Evolutionary conservation across 1,139 yeast genomes (phyloP).

Genomic region (Diutina ranongensis): DNA sequence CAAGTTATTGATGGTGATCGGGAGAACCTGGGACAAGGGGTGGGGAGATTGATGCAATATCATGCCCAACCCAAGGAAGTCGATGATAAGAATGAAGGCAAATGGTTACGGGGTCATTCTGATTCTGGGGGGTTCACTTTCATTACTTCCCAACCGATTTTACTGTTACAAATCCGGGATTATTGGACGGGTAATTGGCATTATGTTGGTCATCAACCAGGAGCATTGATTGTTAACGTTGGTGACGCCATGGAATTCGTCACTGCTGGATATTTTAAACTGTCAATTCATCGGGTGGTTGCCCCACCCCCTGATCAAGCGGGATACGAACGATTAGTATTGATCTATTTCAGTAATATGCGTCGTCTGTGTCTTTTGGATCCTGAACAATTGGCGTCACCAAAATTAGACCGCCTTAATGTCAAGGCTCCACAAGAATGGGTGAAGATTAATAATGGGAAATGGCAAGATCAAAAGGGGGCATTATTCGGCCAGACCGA

Average conservation of each 20-base stretch:
- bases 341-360: conserved; percentile 35
- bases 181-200: conserved; percentile 35
- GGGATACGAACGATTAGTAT: conserved; percentile 24
- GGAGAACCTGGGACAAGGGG: conserved; percentile 21
- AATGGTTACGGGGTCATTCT: conserved; percentile 41
- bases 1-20: conserved; percentile 20
- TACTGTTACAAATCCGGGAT: conserved; percentile 38
- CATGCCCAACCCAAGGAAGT: conserved; percentile 19
- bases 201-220: conserved; percentile 34
- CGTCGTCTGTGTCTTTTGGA: conserved; percentile 20
- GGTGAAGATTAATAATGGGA: conserved; percentile 22
- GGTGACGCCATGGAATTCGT: conserved; percentile 39
- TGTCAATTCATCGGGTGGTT: conserved; percentile 35
- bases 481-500: conserved; percentile 25
- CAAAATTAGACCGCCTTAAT: conserved; percentile 22
- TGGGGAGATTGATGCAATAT: conserved; percentile 32
- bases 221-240: conserved; percentile 35
- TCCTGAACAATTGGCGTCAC: conserved; percentile 28
- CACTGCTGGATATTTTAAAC: conserved; percentile 38
- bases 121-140: conserved; percentile 39
- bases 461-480: conserved; percentile 33
- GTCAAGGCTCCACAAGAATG: conserved; percentile 20
- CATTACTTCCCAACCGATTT: conserved; percentile 36
- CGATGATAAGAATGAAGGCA: conserved; percentile 18
- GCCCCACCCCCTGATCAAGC: conserved; percentile 35